Base-by-base conservation (phyloP, 2,329 filamentous ascomycete genomes). In the Penicillium capsulatum region DNA sequence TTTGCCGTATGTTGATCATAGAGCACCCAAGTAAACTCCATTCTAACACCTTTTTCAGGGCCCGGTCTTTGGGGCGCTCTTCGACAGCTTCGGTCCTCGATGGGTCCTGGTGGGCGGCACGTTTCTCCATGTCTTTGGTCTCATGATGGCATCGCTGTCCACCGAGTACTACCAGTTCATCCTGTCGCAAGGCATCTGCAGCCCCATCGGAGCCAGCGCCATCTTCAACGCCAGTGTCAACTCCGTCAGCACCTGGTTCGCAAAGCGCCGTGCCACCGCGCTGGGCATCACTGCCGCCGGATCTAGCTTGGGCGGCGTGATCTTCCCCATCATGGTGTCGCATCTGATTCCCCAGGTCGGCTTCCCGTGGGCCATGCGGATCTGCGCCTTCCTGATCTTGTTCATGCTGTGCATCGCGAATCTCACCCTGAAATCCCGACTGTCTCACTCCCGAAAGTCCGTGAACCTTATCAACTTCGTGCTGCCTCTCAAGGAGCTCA, bases 31-130 rank as follows among this genome's bases (percentile, higher is more conserved):
- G 6, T 15, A 2, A 17, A 13, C 9, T 7, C 24, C 27, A 32
- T 20, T 17, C 16, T 15, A 36, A 10, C 30, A 28, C 26, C 26
- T 4, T 14, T 14, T 6, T 16, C 9, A 54, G 49, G 80, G 81
- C 0, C 79, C 80, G 0, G 51, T 85, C 6, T 72, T 81, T n/a
- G 83, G 83, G 1, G 77, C 75, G 28, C 32, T 82, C 0, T 84
- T 75, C 49, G 83, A 86, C 52, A 75, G 68, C 40, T 76, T 79
- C 40, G 83, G 83, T 0, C 79, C 81, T 0, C 71, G 74, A 17
- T 72, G 65, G 31, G 38, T 85, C 1, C 55, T 78, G 1, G 29
- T 75, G 0, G 54, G 64, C 19, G 76, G 76, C 14, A 70, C 69
- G 3, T 64, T 78, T 38, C 53, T 79, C 38, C 75, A 79, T 43